Conservation (phyloP, 768 basidiomycete genomes). For the Boletus rubescentipes region DNA sequence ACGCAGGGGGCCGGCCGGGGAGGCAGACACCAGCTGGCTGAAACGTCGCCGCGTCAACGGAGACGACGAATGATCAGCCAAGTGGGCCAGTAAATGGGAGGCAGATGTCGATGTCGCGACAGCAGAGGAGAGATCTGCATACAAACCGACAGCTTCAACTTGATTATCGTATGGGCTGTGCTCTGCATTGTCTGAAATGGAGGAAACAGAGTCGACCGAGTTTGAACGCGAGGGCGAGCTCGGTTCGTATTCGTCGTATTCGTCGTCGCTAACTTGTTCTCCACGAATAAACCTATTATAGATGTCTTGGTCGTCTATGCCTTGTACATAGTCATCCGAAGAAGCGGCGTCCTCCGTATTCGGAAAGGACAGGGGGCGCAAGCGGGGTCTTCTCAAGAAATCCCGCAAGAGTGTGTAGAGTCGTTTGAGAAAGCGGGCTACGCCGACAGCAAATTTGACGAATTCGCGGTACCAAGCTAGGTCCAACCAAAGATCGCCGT, state of each 20-base stretch:
- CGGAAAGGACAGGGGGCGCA: constrained; percentile 3
- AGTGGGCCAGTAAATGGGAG: constrained; percentile 54
- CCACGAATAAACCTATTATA: constrained; percentile 63
- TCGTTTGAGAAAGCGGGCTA: constrained; percentile 28
- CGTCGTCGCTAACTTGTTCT: constrained; percentile 52
- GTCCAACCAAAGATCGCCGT: constrained; percentile 41
- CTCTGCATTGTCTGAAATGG: constrained; percentile 28
- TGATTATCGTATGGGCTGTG: constrained; percentile 32
- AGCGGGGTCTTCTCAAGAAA: constrained; percentile 18
- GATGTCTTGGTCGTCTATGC: constrained; percentile 36
- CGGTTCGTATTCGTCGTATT: constrained; percentile 40
- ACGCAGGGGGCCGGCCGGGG: constrained; percentile 9
- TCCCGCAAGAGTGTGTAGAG: constrained; percentile 16
- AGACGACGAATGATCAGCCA: constrained; percentile 42
- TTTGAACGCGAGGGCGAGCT: constrained; percentile 20
- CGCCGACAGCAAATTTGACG: constrained; percentile 31
- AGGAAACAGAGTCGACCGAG: constrained; percentile 23
- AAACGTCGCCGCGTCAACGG: constrained; percentile 53
- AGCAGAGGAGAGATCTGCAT: constrained; percentile 50
- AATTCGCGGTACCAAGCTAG: constrained; percentile 42
- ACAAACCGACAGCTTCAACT: constrained; percentile 47
- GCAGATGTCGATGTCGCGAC: constrained; percentile 35
- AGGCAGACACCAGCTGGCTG: constrained; percentile 32
- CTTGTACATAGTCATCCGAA: constrained; percentile 6
- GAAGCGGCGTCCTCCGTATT: constrained; percentile 4